These are phyloP conservation scores for Trifolium fragiferum DNA, from an alignment of 306 rosid genomes.

Conservation along the genomic window DNA sequence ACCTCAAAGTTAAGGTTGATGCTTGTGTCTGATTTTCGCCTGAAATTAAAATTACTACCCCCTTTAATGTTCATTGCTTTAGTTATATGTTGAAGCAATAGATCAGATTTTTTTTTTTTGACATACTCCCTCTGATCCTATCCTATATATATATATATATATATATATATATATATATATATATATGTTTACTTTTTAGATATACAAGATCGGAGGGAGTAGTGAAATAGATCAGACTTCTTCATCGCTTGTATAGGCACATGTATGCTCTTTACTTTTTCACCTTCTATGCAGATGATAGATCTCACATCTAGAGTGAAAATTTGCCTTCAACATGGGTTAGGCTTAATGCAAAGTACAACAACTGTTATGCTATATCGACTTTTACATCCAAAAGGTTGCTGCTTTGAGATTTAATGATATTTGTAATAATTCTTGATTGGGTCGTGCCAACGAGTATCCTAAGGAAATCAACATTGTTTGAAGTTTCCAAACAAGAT, in stretches of 20 bases:
- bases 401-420: neutral
- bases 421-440: neutral
- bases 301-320: constrained; percentile 1
- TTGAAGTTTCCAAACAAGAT: neutral
- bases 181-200: no score
- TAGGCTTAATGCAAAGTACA: neutral
- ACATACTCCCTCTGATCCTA: no score
- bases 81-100: constrained; percentile 16
- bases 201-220: no score
- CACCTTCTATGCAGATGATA: constrained; percentile 5
- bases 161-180: no score
- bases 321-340: neutral
- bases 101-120: neutral
- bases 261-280: neutral
- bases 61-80: constrained; percentile 9
- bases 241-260: neutral
- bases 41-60: neutral
- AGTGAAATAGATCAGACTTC: neutral
- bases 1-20: constrained; percentile 29
- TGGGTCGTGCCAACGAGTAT: no score
- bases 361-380: neutral
- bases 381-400: neutral
- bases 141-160: no score
- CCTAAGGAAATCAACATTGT: neutral
- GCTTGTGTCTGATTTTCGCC: neutral